Percentiles rank a stretch among this genome's conserved stretches.
Conservation (phyloP, 1,284 basidiomycete species). For the Heterobasidion irregulare region DNA sequence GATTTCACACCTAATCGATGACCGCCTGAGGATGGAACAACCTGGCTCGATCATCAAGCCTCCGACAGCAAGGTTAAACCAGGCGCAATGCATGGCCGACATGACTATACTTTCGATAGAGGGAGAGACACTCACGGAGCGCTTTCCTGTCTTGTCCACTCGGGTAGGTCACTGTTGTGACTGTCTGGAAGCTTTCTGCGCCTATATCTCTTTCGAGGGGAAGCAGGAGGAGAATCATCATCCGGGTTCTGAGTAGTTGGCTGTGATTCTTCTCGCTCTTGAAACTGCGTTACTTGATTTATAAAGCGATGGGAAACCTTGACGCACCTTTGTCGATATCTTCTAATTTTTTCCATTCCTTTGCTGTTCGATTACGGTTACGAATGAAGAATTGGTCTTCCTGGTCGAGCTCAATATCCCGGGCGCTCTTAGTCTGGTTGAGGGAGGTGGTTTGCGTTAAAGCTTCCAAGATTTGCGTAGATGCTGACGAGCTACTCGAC, state of each 20-base stretch:
- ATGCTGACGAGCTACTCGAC: background rate
- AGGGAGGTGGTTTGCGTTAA: background rate
- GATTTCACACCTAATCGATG: no score
- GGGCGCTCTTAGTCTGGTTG: constrained; percentile 4
- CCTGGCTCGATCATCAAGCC: no score
- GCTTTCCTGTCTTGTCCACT: constrained; percentile 13
- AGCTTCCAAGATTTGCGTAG: background rate
- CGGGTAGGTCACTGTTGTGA: constrained; percentile 9
- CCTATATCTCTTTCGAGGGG: constrained; percentile 9
- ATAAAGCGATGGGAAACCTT: background rate
- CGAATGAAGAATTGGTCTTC: constrained; percentile 60
- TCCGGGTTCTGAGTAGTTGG: constrained; percentile 4
- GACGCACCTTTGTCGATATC: constrained; percentile 41
- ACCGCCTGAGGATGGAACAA: no score
- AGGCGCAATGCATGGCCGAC: no score
- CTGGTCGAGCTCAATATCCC: constrained; percentile 28
- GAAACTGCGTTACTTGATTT: background rate
- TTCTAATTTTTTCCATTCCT: constrained; percentile 50
- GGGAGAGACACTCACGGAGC: constrained; percentile 11
- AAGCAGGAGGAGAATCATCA: constrained; percentile 6
- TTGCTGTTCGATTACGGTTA: constrained; percentile 43
- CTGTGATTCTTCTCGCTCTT: constrained; percentile 5
- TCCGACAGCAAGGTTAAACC: no score
- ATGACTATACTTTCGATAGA: background rate
- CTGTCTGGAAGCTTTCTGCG: constrained; percentile 1